Percentiles rank a stretch among this genome's conserved stretches.
Conservation (phyloP, 2,329 filamentous ascomycete genomes). For the Elsinoe ampelina region DNA sequence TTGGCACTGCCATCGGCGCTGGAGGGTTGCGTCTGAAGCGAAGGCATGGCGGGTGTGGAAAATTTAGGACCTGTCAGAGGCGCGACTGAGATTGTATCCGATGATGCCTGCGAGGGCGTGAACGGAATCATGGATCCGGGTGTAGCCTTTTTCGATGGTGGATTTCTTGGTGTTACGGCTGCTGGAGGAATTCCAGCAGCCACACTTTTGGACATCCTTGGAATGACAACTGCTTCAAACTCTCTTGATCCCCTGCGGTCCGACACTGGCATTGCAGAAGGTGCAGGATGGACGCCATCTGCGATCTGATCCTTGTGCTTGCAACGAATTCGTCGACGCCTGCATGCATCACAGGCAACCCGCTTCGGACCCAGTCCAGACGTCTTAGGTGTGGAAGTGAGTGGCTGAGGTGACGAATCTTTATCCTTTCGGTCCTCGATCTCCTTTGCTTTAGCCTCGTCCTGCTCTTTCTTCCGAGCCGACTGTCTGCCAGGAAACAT, state of each 20-base stretch:
- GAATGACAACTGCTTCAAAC: conserved; percentile 11
- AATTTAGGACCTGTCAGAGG: background rate
- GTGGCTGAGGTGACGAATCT: conserved; percentile 29
- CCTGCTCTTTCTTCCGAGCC: conserved; percentile 27
- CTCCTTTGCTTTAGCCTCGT: conserved; percentile 17
- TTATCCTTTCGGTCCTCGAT: background rate
- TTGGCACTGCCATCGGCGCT: conserved; percentile 20
- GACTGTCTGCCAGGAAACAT: conserved; percentile 38
- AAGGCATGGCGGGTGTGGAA: conserved; percentile 13
- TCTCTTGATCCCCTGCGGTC: conserved; percentile 5
- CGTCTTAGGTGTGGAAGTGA: conserved; percentile 44
- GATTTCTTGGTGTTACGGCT: background rate
- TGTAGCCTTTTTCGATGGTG: background rate
- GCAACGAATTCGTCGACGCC: conserved; percentile 53
- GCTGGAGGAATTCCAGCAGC: conserved; percentile 12
- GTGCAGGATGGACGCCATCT: background rate
- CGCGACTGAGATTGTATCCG: conserved; percentile 4
- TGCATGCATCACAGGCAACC: conserved; percentile 53
- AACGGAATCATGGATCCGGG: background rate
- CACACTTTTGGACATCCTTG: conserved; percentile 9
- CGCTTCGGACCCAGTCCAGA: conserved; percentile 52
- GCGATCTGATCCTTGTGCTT: conserved; percentile 51
- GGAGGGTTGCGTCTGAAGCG: conserved; percentile 4
- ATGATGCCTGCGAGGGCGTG: background rate
- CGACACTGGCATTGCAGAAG: conserved; percentile 10